phyloP scores from a whole-genome alignment of 2,329 filamentous ascomycete species.

The Calonectria hawksworthii region DNA sequence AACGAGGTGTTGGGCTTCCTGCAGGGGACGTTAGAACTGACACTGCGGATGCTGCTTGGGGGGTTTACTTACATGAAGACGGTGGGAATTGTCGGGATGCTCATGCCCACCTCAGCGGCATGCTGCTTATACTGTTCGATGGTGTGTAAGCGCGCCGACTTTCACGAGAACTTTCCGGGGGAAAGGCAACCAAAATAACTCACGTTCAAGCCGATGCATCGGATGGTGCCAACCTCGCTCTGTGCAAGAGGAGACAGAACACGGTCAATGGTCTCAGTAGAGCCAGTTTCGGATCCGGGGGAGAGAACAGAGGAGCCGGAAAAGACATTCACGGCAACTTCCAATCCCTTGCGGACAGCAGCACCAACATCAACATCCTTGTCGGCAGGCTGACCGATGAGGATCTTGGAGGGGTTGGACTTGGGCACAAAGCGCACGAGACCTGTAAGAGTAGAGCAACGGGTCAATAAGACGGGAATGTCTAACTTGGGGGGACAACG shows the following conservation, averaged over 20 bases:
- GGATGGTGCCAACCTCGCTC: slow-evolving; percentile 65
- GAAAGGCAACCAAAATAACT: slow-evolving; percentile 53
- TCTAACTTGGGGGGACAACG: too few species aligned
- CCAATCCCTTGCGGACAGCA: slow-evolving; percentile 67
- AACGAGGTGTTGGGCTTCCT: slow-evolving; percentile 68
- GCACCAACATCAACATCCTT: slow-evolving; percentile 68
- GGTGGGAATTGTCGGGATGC: slow-evolving; percentile 67
- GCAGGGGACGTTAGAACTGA: not conserved
- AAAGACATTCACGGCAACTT: slow-evolving; percentile 70
- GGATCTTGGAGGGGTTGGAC: slow-evolving; percentile 60
- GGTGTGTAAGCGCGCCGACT: slow-evolving; percentile 19
- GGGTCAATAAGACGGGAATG: not conserved
- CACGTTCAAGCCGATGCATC: slow-evolving; percentile 71
- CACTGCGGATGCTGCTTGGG: too few species aligned
- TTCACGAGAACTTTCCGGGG: slow-evolving; percentile 54
- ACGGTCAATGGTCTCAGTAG: slow-evolving; percentile 59
- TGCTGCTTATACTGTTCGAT: slow-evolving; percentile 51
- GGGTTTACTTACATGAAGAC: slow-evolving; percentile 62
- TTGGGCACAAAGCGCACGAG: slow-evolving; percentile 72
- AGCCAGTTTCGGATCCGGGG: slow-evolving; percentile 65
- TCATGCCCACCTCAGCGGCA: slow-evolving; percentile 64
- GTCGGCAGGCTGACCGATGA: slow-evolving; percentile 70
- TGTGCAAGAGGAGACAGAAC: slow-evolving; percentile 60
- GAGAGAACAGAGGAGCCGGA: slow-evolving; percentile 70
- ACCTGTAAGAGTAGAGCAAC: slow-evolving; percentile 53